A percentile compares a stretch with the other conserved stretches of the same genome.
Conservation (phyloP, 1,284 basidiomycete species). For the Irpex rosettiformis region DNA sequence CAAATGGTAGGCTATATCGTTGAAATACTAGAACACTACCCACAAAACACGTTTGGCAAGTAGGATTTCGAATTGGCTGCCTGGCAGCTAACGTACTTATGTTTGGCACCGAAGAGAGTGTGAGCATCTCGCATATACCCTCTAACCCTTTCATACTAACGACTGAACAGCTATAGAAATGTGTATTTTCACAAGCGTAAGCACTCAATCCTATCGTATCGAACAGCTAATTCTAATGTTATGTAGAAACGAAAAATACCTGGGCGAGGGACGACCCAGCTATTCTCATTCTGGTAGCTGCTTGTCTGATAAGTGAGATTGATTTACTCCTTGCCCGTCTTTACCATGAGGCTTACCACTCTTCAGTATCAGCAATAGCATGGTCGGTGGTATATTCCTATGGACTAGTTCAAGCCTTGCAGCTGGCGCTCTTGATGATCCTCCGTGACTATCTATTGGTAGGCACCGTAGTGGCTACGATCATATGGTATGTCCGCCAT, state of each 20-base stretch:
- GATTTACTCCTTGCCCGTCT: background rate
- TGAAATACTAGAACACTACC: background rate
- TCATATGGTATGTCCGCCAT: constrained; percentile 62
- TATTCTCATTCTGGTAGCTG: constrained; percentile 81
- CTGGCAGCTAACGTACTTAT: constrained; percentile 91
- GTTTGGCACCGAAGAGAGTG: constrained; percentile 88
- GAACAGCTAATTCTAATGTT: background rate
- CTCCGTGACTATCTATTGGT: constrained; percentile 82
- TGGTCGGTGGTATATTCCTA: constrained; percentile 87
- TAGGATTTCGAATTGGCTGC: constrained; percentile 95
- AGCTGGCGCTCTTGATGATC: constrained; percentile 77
- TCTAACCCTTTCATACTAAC: constrained; percentile 5
- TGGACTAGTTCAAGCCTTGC: constrained; percentile 50
- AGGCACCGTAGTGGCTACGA: constrained; percentile 69
- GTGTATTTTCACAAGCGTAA: constrained; percentile 90
- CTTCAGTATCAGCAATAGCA: constrained; percentile 67
- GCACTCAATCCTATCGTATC: constrained; percentile 22
- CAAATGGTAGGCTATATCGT: constrained; percentile 65
- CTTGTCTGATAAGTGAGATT: constrained; percentile 68
- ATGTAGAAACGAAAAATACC: constrained; percentile 91
- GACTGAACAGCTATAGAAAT: constrained; percentile 67
- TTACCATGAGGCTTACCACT: constrained; percentile 2
- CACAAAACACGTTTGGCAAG: constrained; percentile 4
- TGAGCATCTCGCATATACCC: constrained; percentile 41
- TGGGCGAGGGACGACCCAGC: constrained; percentile 97